Evolutionary conservation across 163 green algal genomes (phyloP).

Genomic region (Coccomyxa subellipsoidea): DNA sequence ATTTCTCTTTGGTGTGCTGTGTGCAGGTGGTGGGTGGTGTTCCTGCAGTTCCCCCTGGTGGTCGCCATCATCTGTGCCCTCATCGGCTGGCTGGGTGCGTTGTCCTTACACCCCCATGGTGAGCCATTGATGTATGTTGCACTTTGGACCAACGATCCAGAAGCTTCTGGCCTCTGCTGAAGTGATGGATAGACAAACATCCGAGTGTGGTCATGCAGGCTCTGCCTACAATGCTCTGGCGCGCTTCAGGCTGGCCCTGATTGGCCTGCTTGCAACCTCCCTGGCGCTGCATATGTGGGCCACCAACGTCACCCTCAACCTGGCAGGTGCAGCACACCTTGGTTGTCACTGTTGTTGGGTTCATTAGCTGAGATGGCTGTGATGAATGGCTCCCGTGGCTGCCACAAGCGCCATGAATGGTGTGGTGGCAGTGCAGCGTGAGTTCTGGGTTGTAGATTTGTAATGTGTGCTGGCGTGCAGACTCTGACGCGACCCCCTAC

Average conservation of each 20-base stretch:
- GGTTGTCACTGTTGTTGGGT: neutral
- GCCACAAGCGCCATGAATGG: too few relatives aligned
- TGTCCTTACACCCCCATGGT: neutral
- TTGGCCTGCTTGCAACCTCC: neutral
- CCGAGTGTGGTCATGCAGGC: neutral
- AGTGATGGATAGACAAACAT: too few relatives aligned
- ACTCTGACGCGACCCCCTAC: neutral
- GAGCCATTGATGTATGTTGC: too few relatives aligned
- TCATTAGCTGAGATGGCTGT: neutral
- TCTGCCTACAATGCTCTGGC: neutral
- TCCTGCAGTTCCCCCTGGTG: constrained; percentile 10
- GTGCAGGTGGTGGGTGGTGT: neutral
- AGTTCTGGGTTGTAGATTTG: neutral
- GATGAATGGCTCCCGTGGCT: neutral
- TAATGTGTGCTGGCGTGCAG: neutral
- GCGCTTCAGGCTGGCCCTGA: neutral
- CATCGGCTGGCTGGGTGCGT: neutral
- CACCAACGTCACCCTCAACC: constrained; percentile 5
- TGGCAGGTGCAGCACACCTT: neutral
- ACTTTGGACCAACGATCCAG: too few relatives aligned
- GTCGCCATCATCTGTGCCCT: neutral
- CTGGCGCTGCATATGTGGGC: constrained; percentile 7
- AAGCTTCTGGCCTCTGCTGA: too few relatives aligned
- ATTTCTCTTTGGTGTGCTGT: neutral
- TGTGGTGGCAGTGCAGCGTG: neutral